phyloP scores from a whole-genome alignment of 2,329 filamentous ascomycete species.

The Fusarium heterosporum region DNA sequence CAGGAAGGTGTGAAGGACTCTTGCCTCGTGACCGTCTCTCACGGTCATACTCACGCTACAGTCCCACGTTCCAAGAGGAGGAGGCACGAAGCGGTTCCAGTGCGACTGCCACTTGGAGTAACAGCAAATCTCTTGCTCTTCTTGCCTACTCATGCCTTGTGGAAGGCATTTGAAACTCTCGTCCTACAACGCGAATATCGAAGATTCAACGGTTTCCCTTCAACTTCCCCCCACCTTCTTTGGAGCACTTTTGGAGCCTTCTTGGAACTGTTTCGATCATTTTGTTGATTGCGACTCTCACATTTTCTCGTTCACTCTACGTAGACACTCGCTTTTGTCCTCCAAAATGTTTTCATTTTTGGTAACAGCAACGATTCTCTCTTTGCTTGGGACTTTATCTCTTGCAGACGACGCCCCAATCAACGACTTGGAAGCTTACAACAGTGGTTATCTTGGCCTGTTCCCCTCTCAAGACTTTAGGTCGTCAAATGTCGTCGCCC shows the following conservation, averaged over 20 bases:
- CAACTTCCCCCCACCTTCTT: constrained; percentile 4
- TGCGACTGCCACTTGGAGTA: constrained; percentile 19
- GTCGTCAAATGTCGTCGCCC: constrained; percentile 36
- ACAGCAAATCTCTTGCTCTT: not conserved
- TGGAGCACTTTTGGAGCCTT: constrained; percentile 38
- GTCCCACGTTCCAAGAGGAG: not conserved
- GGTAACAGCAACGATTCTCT: not conserved
- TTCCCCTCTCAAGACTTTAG: constrained; percentile 39
- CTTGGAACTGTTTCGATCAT: constrained; percentile 33
- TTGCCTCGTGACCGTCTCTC: not conserved
- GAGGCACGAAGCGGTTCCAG: constrained; percentile 1
- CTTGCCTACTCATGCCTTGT: constrained; percentile 1
- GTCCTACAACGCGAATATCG: constrained; percentile 17
- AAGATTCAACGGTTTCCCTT: constrained; percentile 8
- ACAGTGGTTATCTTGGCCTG: constrained; percentile 29
- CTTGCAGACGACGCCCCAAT: constrained; percentile 31
- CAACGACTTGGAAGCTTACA: constrained; percentile 32
- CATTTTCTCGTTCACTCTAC: not conserved
- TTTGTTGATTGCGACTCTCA: constrained; percentile 5
- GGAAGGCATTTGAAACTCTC: constrained; percentile 24
- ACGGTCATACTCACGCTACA: constrained; percentile 6
- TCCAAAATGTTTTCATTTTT: constrained; percentile 25
- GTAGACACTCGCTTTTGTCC: not conserved
- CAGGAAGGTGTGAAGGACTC: not conserved
- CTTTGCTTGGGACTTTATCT: constrained; percentile 6